A percentile compares a stretch with the other conserved stretches of the same genome.
phyloP scores from a whole-genome alignment of 495 filamentous ascomycete genomes.

The Chaetomium tenue region DNA sequence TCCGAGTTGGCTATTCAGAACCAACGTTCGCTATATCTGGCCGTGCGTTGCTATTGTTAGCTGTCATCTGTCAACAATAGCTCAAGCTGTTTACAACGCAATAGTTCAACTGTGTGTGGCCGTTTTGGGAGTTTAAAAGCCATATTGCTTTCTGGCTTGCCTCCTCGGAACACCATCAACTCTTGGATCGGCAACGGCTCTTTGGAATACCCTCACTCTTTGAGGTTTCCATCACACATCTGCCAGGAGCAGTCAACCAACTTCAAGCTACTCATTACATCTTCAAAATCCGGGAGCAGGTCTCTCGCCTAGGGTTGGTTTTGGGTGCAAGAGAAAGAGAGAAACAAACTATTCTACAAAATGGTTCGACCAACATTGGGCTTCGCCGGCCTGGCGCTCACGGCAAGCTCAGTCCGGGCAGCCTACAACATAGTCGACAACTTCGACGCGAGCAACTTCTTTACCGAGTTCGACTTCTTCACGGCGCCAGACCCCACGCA shows the following conservation, averaged over 20 bases:
- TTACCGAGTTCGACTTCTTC: slow-evolving; percentile 56
- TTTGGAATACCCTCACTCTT: background rate
- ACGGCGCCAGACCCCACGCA: slow-evolving; percentile 60
- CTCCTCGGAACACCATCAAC: no score
- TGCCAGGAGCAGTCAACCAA: slow-evolving; percentile 12
- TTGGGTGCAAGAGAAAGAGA: background rate
- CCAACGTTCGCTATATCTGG: background rate
- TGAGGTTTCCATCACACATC: background rate
- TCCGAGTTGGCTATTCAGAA: background rate
- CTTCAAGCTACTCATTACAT: background rate
- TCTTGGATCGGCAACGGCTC: background rate
- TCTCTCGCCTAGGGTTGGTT: background rate
- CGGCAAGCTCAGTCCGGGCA: slow-evolving; percentile 25
- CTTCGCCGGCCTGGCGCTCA: slow-evolving; percentile 11
- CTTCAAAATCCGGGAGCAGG: slow-evolving; percentile 4
- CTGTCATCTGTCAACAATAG: background rate
- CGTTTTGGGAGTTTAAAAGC: background rate
- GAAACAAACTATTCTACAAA: background rate
- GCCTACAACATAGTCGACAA: slow-evolving; percentile 46
- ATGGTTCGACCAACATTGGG: slow-evolving; percentile 14
- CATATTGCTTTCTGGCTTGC: background rate
- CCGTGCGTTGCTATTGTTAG: slow-evolving; percentile 8
- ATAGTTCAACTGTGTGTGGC: background rate
- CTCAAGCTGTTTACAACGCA: no score
- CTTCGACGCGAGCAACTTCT: slow-evolving; percentile 56